Conservation (phyloP, 2,329 filamentous ascomycete genomes). For the Truncatella angustata region DNA sequence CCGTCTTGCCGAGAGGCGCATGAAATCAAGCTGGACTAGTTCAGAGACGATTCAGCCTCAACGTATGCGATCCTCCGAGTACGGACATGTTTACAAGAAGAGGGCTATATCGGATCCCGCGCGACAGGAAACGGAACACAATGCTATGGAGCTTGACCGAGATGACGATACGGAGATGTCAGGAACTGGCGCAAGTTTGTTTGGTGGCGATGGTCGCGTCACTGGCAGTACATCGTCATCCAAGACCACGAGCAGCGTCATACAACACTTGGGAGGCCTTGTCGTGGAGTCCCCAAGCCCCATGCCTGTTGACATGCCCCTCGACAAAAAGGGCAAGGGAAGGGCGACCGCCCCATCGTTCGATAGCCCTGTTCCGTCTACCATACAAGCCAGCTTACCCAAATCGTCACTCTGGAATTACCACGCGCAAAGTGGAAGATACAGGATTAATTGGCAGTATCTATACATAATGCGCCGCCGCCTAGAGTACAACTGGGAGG, state of each 20-base stretch:
- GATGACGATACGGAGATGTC: conserved; percentile 22
- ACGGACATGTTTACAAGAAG: conserved; percentile 54
- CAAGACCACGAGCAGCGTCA: conserved; percentile 24
- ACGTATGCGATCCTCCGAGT: conserved; percentile 39
- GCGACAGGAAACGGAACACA: conserved; percentile 40
- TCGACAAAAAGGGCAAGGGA: conserved; percentile 34
- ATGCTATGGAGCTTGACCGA: conserved; percentile 39
- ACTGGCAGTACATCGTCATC: conserved; percentile 24
- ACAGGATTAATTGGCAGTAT: conserved; percentile 86
- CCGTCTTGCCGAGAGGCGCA: conserved; percentile 59
- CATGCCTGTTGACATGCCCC: conserved; percentile 24
- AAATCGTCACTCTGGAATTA: conserved; percentile 51
- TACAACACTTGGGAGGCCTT: conserved; percentile 27
- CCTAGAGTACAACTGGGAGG: conserved; percentile 89
- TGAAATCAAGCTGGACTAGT: conserved; percentile 43
- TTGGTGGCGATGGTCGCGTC: conserved; percentile 20
- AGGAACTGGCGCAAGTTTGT: conserved; percentile 19
- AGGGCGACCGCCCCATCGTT: conserved; percentile 26
- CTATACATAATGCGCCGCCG: conserved; percentile 84
- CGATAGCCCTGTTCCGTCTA: conserved; percentile 6
- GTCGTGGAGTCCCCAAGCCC: conserved; percentile 34
- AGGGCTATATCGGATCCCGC: conserved; percentile 45
- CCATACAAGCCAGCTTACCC: conserved; percentile 25
- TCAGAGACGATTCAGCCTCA: conserved; percentile 40
- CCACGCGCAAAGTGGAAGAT: conserved; percentile 44